Conservation (phyloP, 1,284 basidiomycete genomes). For the Fomitopsis pinicola region DNA sequence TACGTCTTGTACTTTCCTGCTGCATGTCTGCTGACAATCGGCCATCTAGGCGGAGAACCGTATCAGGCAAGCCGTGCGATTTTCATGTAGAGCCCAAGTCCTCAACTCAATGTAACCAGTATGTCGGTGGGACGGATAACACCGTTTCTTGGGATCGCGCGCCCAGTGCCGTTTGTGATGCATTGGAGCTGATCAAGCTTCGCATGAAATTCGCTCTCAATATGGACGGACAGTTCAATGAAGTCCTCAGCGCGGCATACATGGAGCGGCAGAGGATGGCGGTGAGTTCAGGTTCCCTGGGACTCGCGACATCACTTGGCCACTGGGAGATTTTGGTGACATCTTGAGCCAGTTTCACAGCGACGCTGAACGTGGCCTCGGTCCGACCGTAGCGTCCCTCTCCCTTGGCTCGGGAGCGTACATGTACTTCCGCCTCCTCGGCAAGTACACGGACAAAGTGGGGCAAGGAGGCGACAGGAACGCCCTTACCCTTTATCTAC, state of each 20-base stretch:
- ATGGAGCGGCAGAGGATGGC: conserved; percentile 81
- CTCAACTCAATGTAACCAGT: conserved; percentile 35
- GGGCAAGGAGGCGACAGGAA: conserved; percentile 30
- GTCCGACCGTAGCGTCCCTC: conserved; percentile 66
- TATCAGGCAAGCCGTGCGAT: conserved; percentile 49
- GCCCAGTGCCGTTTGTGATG: conserved; percentile 50
- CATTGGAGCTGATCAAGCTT: conserved; percentile 52
- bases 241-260: conserved; percentile 74
- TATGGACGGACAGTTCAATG: conserved; percentile 57
- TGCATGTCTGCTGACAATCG: conserved; percentile 1
- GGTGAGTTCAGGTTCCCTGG: conserved; percentile 37
- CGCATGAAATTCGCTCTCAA: conserved; percentile 36
- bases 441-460: conserved; percentile 30
- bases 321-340: background rate
- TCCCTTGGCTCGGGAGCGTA: conserved; percentile 67
- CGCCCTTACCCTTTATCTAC: conserved; percentile 52
- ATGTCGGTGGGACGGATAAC: conserved; percentile 68
- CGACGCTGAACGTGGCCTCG: conserved; percentile 68
- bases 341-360: conserved; percentile 58
- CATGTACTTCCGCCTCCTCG: conserved; percentile 65
- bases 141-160: conserved; percentile 61
- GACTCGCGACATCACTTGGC: background rate
- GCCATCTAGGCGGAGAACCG: conserved; percentile 58
- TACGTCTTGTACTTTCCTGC: conserved; percentile 29
- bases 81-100: background rate